Evolutionary conservation across 768 basidiomycete genomes (phyloP), one percentile per base, ranked within the genome.

Genomic region (Dioszegia crocea): DNA sequence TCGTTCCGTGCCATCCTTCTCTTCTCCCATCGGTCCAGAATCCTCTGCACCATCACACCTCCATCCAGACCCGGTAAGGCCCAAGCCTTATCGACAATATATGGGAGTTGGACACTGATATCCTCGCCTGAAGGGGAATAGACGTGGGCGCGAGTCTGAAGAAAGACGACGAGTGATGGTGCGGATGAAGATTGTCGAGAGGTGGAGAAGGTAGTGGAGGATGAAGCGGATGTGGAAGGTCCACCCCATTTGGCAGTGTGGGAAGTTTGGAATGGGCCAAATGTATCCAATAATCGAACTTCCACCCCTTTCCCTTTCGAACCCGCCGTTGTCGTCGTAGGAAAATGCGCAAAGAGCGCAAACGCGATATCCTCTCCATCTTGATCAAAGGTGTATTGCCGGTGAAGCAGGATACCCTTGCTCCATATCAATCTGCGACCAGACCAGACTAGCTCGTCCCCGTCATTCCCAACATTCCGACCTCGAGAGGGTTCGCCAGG

Each of bases 391-490:
- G 71, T 67, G 43, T 63, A 78, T 24, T 67, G 63, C 33, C 73
- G 59, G 33, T 65, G 67, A 8, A 78, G 40, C 44, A 72, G 45
- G 10, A 62, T 44, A 16, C 74, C 71, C 44, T 62, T 40, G 31
- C 65, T 71, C 75, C 76, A 78, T 11, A 77, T 61, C 26, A 77
- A 62, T 5, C 56, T 67, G 21, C 56, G 57, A 1, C 47, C 67
- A 6, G 51, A 72, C 77, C 77, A 78, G 6, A 63, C 70, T 2
- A 78, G 65, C 60, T 74, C 69, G 50, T 78, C 76, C 31, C 68
- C 68, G 11, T 54, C 33, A 16, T 52, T 52, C 23, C 31, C 50
- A 23, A 59, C 54, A 24, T 14, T 17, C 10, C 24, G n/a, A 38
- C 39, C 38, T 24, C 36, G 51, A 16, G 24, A 27, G 24, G 51